Evolutionary conservation across 2,329 filamentous ascomycete species (phyloP), one percentile per base, ranked within the genome.

Genomic region (Phoma sp.): DNA sequence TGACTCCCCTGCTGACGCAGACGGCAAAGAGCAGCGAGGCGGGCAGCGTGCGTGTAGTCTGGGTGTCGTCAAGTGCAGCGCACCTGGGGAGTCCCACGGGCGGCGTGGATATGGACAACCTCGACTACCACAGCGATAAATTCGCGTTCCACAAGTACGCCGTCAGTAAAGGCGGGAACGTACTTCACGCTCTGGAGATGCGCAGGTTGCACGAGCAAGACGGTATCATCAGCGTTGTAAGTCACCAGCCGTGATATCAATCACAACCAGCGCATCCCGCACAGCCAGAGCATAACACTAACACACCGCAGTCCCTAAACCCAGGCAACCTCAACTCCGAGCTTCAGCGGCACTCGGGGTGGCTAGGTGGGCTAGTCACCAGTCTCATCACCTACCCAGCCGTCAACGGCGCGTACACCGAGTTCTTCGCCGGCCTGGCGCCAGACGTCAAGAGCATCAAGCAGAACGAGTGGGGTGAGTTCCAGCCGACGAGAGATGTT

Each of bases 21-120:
- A 74, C 77, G 0, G 76, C 73, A 0, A 49, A 57, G 40, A 50
- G 41, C 10, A 60, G 62, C 2, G 57, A 53, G 2, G 39, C 55
- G 6, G 67, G 62, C 17, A 62, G 59, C 12, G 73, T 77, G 5
- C 67, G 77, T 10, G 71, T 79, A 0, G 58, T 76, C 3, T 79
- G 74, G 73, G 55, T 57, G 6, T 57, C 55, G 2, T 56, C 49
- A 4, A 50, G 35, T 3, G 63, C 60, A 1, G 60, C 63, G 25
- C 19, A 56, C 17, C 4, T 61, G 21, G 24, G 21, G 8, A 51
- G 60, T 4, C 63, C 65, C 0, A 55, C 27, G 1, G 57, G 61
- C 1, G 67, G 65, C 4, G 47, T 69, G 0, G 60, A 67, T 17
- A 43, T 69, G 38, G 8, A 40, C 1, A 67, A 67, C 40, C 29